Conservation (phyloP, 1,284 basidiomycete species). For the Trichosporon inkin region DNA sequence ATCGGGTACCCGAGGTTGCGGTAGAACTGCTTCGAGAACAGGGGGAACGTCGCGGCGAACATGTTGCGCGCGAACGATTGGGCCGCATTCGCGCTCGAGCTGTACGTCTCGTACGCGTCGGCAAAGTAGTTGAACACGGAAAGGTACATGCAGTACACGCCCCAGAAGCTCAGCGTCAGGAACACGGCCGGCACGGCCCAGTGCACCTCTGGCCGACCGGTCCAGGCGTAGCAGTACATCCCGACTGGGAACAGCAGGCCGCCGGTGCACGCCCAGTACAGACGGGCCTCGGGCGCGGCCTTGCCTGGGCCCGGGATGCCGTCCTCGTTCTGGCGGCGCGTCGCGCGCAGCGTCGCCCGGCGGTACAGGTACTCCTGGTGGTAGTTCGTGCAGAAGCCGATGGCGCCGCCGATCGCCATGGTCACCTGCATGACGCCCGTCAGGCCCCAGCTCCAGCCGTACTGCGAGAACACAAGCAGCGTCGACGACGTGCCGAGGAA, state of each 20-base stretch:
- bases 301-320: constrained; percentile 28
- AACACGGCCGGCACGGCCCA: constrained; percentile 41
- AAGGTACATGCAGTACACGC: constrained; percentile 42
- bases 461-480: constrained; percentile 38
- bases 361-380: constrained; percentile 45
- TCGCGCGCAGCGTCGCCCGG: constrained; percentile 24
- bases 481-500: constrained; percentile 40
- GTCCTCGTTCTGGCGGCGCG: constrained; percentile 17
- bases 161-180: constrained; percentile 34
- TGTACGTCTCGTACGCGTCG: constrained; percentile 48
- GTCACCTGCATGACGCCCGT: constrained; percentile 37
- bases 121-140: constrained; percentile 45
- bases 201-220: constrained; percentile 32
- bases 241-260: constrained; percentile 47
- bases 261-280: constrained; percentile 50
- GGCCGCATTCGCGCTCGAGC: constrained; percentile 49
- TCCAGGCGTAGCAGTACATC: constrained; percentile 44
- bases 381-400: constrained; percentile 67
- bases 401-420: constrained; percentile 56
- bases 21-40: constrained; percentile 46
- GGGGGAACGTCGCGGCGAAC: constrained; percentile 38
- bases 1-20: constrained; percentile 39
- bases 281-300: constrained; percentile 52
- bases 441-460: constrained; percentile 40
- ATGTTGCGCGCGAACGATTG: constrained; percentile 48